Conservation (phyloP, 2,329 filamentous ascomycete genomes). For the Colletotrichum tropicale region DNA sequence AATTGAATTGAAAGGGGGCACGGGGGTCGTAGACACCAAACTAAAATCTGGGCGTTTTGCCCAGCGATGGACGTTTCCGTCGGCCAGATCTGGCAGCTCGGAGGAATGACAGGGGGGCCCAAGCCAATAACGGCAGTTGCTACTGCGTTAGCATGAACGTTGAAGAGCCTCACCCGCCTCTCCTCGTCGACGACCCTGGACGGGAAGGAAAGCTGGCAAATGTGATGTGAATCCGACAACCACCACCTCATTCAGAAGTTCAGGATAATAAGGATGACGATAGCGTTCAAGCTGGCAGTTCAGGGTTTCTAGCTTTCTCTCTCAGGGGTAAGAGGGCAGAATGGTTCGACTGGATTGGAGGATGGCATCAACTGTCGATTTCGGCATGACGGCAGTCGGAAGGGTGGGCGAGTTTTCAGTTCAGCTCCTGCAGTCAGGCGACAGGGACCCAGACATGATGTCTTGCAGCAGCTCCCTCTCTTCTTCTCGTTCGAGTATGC, state of each 20-base stretch:
- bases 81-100: constrained; percentile 6
- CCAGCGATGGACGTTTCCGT: constrained; percentile 5
- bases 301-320: background rate
- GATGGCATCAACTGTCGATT: background rate
- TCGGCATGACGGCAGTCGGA: background rate
- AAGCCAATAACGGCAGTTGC: background rate
- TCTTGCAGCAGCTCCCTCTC: background rate
- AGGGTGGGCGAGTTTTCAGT: background rate
- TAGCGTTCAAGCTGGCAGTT: background rate
- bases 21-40: no score
- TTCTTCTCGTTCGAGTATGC: background rate
- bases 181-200: background rate
- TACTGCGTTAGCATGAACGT: background rate
- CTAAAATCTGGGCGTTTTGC: constrained; percentile 5
- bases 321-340: background rate
- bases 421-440: background rate
- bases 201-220: background rate
- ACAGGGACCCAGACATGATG: background rate
- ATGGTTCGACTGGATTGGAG: background rate
- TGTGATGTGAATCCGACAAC: background rate
- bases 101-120: background rate
- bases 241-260: no score
- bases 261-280: background rate
- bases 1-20: background rate
- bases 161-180: constrained; percentile 12